Evolutionary conservation across 169 alveolate species (phyloP), one percentile per base, ranked within the genome.

Genomic region (Cystoisospora suis): DNA sequence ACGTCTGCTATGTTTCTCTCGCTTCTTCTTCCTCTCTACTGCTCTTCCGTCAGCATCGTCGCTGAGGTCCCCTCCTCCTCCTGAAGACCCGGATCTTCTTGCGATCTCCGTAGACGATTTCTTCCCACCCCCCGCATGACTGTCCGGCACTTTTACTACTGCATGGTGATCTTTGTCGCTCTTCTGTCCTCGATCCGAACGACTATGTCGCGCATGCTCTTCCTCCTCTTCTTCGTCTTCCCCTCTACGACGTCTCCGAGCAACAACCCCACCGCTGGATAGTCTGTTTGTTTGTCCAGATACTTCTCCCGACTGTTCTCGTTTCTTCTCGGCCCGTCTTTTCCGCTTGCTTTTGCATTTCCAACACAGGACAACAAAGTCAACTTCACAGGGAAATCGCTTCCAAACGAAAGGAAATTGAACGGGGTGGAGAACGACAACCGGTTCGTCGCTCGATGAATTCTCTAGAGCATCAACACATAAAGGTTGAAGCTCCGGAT

Each of bases 391-490:
- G 15, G 81, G 81, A 47, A 34, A 29, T 29, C 81, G 42, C 81
- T 3, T 70, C 81, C 81, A 70, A 17, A 70, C 81, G 81, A 70
- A 70, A 6, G 81, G 81, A 29, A 70, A 47, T 47, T 70, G 81
- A 23, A n/a, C 81, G 34, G 81, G 81, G 9, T 5, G 12, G 49
- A 32, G 81, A 29, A 70, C 81, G 81, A 3, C 12, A 29, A 70
- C 47, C 15, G 81, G 81, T n/a, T n/a, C 81, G 47, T 6, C 81
- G 15, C 53, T 70, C 47, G 81, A 70, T 3, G 15, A 7, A 6
- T 3, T 44, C 38, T 36, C 20, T 20, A 27, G 42, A 7, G 7
- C 75, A n/a, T n/a, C n/a, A n/a, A n/a, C n/a, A n/a, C n/a, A n/a
- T 9, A 59, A 36, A 29, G 29, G 29, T 36, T 27, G 75, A 36